Percentiles rank a stretch among this genome's conserved stretches.
These are phyloP conservation scores for Punica granatum DNA, from an alignment of 345 rosid genomes.

Conservation along the genomic window DNA sequence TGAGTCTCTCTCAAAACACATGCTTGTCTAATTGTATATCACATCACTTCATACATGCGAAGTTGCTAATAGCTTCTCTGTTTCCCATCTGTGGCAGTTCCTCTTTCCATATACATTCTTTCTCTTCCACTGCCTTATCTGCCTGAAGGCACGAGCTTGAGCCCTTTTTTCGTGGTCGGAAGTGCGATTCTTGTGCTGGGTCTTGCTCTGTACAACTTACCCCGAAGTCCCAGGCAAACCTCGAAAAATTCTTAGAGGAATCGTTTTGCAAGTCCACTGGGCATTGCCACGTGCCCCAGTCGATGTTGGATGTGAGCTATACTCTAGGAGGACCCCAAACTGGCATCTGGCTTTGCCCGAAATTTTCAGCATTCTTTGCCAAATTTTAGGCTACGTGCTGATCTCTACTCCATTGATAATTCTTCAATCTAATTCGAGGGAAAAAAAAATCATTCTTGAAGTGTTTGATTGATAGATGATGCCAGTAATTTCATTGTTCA, in stretches of 20 bases:
- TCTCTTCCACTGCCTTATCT: constrained; percentile 81
- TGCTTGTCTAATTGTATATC: not conserved
- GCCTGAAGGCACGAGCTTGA: constrained; percentile 61
- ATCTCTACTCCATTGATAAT: no score
- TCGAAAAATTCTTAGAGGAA: constrained; percentile 14
- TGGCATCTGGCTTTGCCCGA: no score
- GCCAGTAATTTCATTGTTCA: no score
- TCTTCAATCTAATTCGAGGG: no score
- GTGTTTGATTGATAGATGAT: no score
- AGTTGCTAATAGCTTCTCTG: not conserved
- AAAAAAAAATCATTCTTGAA: no score
- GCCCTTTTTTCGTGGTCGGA: constrained; percentile 56
- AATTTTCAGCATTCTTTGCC: no score
- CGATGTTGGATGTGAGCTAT: not conserved
- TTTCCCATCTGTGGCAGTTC: constrained; percentile 39
- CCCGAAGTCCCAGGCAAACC: constrained; percentile 21
- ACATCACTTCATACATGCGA: not conserved
- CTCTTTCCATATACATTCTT: constrained; percentile 53
- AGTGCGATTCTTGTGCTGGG: constrained; percentile 47
- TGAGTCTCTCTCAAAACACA: not conserved
- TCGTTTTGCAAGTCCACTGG: not conserved
- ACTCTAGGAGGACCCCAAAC: no score
- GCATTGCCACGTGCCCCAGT: not conserved
- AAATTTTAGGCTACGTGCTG: no score
- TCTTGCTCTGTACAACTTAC: constrained; percentile 57